Percentiles rank a stretch among this genome's conserved stretches.
Evolutionary conservation across 2,329 filamentous ascomycete species (phyloP).

Genomic region (Nectriaceae sp.): DNA sequence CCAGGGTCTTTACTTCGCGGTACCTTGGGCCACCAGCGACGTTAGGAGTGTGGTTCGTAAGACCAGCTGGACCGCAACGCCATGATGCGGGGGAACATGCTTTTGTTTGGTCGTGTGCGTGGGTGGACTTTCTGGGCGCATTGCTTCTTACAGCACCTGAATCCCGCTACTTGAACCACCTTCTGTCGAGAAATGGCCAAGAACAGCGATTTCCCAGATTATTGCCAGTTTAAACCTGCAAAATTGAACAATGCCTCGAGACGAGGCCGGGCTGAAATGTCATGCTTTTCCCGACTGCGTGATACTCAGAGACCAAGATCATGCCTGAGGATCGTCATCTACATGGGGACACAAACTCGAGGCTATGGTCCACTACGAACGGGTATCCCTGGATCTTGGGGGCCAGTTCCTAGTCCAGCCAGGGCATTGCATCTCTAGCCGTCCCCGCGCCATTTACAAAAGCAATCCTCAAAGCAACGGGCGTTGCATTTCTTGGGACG

Average conservation of each 20-base stretch:
- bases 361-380: slow-evolving; percentile 7
- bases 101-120: neutral
- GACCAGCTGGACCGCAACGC: too few species aligned
- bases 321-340: slow-evolving; percentile 9
- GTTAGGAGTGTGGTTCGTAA: too few species aligned
- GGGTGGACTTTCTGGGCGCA: neutral
- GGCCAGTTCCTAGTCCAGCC: slow-evolving; percentile 9
- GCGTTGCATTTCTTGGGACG: slow-evolving; percentile 11
- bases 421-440: slow-evolving; percentile 18
- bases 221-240: neutral
- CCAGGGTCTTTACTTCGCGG: too few species aligned
- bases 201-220: too few species aligned
- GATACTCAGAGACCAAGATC: slow-evolving; percentile 3
- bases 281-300: too few species aligned
- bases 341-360: slow-evolving; percentile 11
- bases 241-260: neutral
- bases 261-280: too few species aligned
- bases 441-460: slow-evolving; percentile 18
- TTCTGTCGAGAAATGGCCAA: too few species aligned
- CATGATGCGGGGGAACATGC: neutral
- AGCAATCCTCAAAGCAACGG: slow-evolving; percentile 16
- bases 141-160: neutral
- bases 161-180: neutral
- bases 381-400: slow-evolving; percentile 7
- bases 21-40: too few species aligned